These are phyloP conservation scores for Discostella stelligeroides DNA, from an alignment of 108 stramenopile genomes.

Conservation along the genomic window DNA sequence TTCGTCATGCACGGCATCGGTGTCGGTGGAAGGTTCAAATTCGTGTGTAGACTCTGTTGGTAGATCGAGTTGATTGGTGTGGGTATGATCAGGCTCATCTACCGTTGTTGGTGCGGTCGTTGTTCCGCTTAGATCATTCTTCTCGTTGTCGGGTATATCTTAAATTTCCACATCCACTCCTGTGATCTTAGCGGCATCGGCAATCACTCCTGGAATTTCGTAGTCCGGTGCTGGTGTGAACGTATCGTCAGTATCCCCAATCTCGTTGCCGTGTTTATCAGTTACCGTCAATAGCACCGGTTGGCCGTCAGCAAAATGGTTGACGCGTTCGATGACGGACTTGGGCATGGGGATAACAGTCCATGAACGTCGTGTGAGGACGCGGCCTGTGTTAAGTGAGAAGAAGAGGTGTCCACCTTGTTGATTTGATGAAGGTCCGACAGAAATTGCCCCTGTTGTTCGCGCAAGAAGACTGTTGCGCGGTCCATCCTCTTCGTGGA, in stretches of 20 bases:
- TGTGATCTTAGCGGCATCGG: not conserved
- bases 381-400: not conserved
- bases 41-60: too few relatives aligned
- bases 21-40: too few relatives aligned
- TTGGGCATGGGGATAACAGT: constrained; percentile 4
- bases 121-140: too few relatives aligned
- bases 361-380: not conserved
- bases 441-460: constrained; percentile 1
- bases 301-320: not conserved
- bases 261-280: not conserved
- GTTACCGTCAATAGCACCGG: too few relatives aligned
- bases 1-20: too few relatives aligned
- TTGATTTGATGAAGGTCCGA: constrained; percentile 3
- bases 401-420: constrained; percentile 12
- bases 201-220: not conserved
- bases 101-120: too few relatives aligned
- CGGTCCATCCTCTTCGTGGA: constrained; percentile 3
- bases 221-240: too few relatives aligned
- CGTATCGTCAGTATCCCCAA: constrained; percentile 1
- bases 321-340: not conserved
- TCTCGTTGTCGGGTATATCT: not conserved
- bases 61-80: too few relatives aligned
- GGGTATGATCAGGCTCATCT: too few relatives aligned
- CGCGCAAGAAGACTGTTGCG: constrained; percentile 4
- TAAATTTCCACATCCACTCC: not conserved